Evolutionary conservation across 371 early-diverging fungal species (phyloP).

Genomic region (Thermomucor indicae-seudaticae): DNA sequence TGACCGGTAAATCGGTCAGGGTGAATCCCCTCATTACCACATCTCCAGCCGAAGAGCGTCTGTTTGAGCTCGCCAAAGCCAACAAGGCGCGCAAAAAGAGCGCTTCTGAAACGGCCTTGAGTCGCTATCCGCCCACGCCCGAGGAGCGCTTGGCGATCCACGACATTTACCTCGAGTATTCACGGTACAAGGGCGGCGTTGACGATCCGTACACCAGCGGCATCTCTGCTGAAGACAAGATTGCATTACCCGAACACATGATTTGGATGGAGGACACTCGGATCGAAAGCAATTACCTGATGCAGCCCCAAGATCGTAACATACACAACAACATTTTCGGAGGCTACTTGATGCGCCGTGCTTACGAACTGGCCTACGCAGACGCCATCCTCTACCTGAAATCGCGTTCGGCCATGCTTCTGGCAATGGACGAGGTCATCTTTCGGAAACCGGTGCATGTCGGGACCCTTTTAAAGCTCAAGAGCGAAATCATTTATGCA

Average conservation of each 20-base stretch:
- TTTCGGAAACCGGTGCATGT: conserved; percentile 90
- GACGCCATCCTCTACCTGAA: conserved; percentile 65
- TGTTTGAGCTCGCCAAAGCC: conserved; percentile 73
- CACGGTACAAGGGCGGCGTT: conserved; percentile 10
- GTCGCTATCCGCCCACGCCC: conserved; percentile 71
- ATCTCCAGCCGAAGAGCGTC: conserved; percentile 66
- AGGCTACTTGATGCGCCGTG: conserved; percentile 75
- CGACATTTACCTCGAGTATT: conserved; percentile 68
- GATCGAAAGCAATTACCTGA: conserved; percentile 66
- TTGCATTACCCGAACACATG: conserved; percentile 30
- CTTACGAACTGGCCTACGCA: conserved; percentile 78
- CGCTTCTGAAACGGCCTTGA: conserved; percentile 52
- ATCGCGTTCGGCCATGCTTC: conserved; percentile 38
- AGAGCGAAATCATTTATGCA: conserved; percentile 70
- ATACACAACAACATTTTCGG: conserved; percentile 94
- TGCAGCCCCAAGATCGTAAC: conserved; percentile 87
- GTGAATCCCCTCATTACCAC: conserved; percentile 73
- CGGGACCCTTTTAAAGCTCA: conserved; percentile 75
- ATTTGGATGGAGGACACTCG: conserved; percentile 82
- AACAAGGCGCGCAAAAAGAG: conserved; percentile 65
- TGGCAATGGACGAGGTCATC: conserved; percentile 85
- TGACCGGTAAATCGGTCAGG: conserved; percentile 64
- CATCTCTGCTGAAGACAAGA: conserved; percentile 6
- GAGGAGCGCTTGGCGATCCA: conserved; percentile 86
- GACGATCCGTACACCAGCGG: background rate